Base-by-base conservation (phyloP, 2,329 filamentous ascomycete species). In the Aspergillus costaricaensis region DNA sequence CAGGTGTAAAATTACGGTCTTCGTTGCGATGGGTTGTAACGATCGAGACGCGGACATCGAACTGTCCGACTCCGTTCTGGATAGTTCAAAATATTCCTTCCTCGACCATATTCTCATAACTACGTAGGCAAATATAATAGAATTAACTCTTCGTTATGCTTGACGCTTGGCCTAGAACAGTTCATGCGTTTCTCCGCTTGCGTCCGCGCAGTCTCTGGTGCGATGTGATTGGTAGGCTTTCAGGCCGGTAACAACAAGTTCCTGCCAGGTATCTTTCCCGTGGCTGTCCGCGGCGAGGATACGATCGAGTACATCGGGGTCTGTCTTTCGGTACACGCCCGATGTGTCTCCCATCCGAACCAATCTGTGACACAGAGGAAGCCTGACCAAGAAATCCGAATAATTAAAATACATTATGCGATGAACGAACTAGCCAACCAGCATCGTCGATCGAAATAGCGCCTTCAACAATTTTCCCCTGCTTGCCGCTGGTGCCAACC, bases 401-500 rank as follows among this genome's bases (percentile, higher is more conserved):
- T 23, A 43, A 21, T 19, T 54, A n/a, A 54, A 38, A 55, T 32
- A 17, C 47, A 62, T 44, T 44, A 44, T 44, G 32, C 43, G 43
- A 51, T 44, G 23, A 17, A 47, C 15, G 36, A 62, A 30, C 41
- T 51, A 30, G 21, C 60, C 62, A 62, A 65, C 57, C 57, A 59
- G 57, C 51, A 52, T 25, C 49, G 57, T 43, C 49, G 53, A 36
- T 60, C 65, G 61, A 59, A 59, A 65, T 51, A 58, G 56, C 56
- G 57, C 57, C 60, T 61, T 64, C 59, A 50, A 57, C 58, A 23
- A 55, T 61, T 64, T 66, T 58, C 64, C 63, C 62, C 63, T 65
- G 63, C 63, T 67, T 67, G 60, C 62, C 61, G 63, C 63, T 66
- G 62, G 62, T 66, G 63, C 62, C 65, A 67, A 65, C 63, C 62